Base-by-base conservation (phyloP, 495 filamentous ascomycete species). In the Physcia stellaris region DNA sequence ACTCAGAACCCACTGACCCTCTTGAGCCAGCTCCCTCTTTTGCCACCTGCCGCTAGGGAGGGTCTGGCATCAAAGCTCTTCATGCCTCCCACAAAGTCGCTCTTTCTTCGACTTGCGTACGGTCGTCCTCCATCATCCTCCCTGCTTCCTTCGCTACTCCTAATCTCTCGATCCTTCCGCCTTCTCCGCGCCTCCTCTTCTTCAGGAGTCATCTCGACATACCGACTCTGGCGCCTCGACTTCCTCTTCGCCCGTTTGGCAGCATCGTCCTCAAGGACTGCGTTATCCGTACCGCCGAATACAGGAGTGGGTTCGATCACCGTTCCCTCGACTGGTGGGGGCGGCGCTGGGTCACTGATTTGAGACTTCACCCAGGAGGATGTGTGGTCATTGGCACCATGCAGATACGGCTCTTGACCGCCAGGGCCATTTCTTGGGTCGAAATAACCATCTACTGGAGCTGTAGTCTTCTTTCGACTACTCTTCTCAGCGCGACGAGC, bases 361-460 rank as follows among this genome's bases (percentile, higher is more conserved):
- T 74, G 64, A 1, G 64, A 67, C 42, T 76, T 57, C 3, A 78
- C 67, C 73, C 73, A 78, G 3, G 68, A 72, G 2, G 69, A 64
- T 32, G 69, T 77, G 50, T 78, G 75, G 37, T 76, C 68, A 47
- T 49, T 58, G 23, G 43, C 53, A n/a, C 42, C 55, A 31, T 43
- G 32, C 32, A 44, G 41, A 39, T 52, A 55, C 18, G 55, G 51
- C 26, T 50, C 46, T 5, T 43, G 50, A 17, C 32, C 43, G 13
- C 18, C n/a, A 16, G 40, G 32, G 31, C 54, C 54, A 35, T 62
- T 61, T 38, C 60, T 59, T 27, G 52, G 28, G 35, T 63, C 60
- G 41, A 60, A 63, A 48, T 64, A 64, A 41, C 58, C 60, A 15
- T 58, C 52, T 9, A 54, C 50, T 1, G 50, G 57, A 10, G 24